A percentile compares a stretch with the other conserved stretches of the same genome.
Evolutionary conservation across 1,284 basidiomycete species (phyloP).

Genomic region (Ustilago loliicola): DNA sequence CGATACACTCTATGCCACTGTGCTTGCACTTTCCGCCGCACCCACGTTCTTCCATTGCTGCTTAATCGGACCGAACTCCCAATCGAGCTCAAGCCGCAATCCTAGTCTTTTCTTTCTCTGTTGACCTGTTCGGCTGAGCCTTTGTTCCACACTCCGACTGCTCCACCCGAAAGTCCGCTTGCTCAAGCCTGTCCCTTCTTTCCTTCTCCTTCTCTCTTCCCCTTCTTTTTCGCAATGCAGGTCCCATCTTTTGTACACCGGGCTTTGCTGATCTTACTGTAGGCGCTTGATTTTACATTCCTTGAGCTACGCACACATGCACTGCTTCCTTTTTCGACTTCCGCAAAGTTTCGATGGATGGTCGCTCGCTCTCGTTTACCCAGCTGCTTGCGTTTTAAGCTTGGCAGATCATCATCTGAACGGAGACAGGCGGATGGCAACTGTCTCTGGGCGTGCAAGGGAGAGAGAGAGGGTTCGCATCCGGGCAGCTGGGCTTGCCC

Average conservation of each 20-base stretch:
- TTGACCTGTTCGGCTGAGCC: conserved; percentile 32
- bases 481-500: neutral
- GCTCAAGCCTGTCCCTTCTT: neutral
- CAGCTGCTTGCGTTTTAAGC: neutral
- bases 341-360: conserved; percentile 20
- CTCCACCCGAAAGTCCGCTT: conserved; percentile 7
- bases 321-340: conserved; percentile 10
- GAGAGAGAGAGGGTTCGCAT: conserved; percentile 9
- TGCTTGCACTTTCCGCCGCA: neutral
- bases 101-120: conserved; percentile 27
- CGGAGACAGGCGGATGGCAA: conserved; percentile 19
- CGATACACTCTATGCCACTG: neutral
- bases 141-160: conserved; percentile 23
- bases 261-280: neutral
- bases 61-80: conserved; percentile 19
- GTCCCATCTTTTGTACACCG: neutral
- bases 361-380: neutral
- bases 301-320: neutral
- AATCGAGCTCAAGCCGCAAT: conserved; percentile 7
- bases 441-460: neutral
- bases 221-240: neutral
- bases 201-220: neutral
- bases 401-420: neutral
- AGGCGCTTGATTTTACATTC: conserved; percentile 3
- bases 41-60: conserved; percentile 4